A percentile compares a stretch with the other conserved stretches of the same genome.
These are phyloP conservation scores for Elsinoe ampelina DNA, from an alignment of 2,329 filamentous ascomycete genomes.

Conservation along the genomic window DNA sequence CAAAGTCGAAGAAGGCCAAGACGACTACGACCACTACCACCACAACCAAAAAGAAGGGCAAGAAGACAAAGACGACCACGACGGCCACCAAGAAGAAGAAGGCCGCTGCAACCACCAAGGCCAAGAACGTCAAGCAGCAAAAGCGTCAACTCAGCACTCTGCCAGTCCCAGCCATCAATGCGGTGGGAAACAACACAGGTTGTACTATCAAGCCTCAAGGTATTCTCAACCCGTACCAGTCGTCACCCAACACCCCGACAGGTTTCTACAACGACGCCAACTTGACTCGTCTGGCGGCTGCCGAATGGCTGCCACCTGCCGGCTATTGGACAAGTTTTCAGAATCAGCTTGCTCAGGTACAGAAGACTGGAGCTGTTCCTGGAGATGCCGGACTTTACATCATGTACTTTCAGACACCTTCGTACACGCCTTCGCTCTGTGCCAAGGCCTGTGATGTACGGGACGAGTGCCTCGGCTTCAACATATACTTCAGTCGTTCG, in stretches of 20 bases:
- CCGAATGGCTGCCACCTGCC: constrained; percentile 15
- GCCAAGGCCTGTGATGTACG: constrained; percentile 16
- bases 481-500: constrained; percentile 18
- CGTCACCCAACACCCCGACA: constrained; percentile 12
- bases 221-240: constrained; percentile 12
- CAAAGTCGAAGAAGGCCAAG: not conserved
- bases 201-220: constrained; percentile 10
- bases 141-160: not conserved
- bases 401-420: constrained; percentile 14
- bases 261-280: constrained; percentile 14
- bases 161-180: not conserved
- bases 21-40: constrained; percentile 4
- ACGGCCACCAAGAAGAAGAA: constrained; percentile 4
- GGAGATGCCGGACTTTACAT: constrained; percentile 14
- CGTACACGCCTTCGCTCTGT: constrained; percentile 15
- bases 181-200: not conserved
- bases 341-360: not conserved
- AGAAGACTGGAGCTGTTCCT: not conserved
- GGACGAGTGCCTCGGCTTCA: constrained; percentile 18
- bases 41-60: not conserved
- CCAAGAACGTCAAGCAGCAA: not conserved
- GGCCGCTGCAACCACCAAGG: not conserved
- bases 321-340: constrained; percentile 17
- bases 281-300: constrained; percentile 11
- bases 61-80: not conserved